phyloP scores from a whole-genome alignment of 306 rosid genomes.

The Abrus precatorius region DNA sequence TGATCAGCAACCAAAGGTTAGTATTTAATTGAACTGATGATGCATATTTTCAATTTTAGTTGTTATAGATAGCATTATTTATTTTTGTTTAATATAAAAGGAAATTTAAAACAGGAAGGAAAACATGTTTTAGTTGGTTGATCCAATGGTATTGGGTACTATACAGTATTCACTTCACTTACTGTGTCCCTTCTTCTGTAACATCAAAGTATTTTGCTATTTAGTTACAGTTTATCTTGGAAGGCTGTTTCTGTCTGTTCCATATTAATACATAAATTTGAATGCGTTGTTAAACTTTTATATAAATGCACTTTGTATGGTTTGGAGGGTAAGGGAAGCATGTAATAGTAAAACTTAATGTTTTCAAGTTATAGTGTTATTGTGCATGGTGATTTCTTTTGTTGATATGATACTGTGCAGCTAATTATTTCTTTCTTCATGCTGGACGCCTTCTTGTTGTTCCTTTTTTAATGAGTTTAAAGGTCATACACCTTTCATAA shows the following conservation, averaged over 20 bases:
- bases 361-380: conserved; percentile 10
- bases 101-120: neutral
- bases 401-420: conserved; percentile 20
- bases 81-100: conserved; percentile 2
- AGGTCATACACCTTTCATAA: conserved; percentile 3
- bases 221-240: conserved; percentile 26
- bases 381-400: neutral
- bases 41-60: conserved; percentile 16
- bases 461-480: conserved; percentile 20
- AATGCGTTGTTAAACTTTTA: neutral
- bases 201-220: conserved; percentile 17
- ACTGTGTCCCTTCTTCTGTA: neutral
- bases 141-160: conserved; percentile 25
- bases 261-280: neutral
- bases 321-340: conserved; percentile 9
- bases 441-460: conserved; percentile 20
- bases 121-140: conserved; percentile 11
- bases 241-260: conserved; percentile 16
- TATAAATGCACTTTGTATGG: conserved; percentile 4
- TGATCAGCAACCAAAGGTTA: conserved; percentile 98
- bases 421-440: conserved; percentile 30
- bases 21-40: conserved; percentile 38
- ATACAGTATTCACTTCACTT: conserved; percentile 1
- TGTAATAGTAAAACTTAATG: neutral
- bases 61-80: neutral